phyloP scores from a whole-genome alignment of 2,329 filamentous ascomycete species.

The Penicillium brasilianum region DNA sequence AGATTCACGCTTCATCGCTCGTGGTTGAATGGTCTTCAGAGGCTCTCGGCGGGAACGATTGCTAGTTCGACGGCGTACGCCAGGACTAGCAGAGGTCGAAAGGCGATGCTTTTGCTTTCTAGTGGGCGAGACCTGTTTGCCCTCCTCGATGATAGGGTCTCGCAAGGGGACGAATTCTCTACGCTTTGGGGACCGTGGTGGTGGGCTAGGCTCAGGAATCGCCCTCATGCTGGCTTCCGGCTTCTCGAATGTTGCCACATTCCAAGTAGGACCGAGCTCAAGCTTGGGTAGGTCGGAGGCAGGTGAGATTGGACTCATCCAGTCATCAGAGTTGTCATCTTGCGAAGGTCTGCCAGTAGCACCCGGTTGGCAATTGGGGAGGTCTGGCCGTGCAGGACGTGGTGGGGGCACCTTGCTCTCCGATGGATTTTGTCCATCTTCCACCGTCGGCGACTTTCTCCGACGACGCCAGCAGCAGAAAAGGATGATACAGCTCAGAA shows the following conservation, averaged over 20 bases:
- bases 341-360: conserved; percentile 26
- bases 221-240: conserved; percentile 23
- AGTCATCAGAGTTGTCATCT: conserved; percentile 30
- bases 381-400: conserved; percentile 28
- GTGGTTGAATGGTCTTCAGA: conserved; percentile 42
- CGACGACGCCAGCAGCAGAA: conserved; percentile 44
- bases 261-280: conserved; percentile 42
- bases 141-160: conserved; percentile 28
- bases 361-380: conserved; percentile 34
- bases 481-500: conserved; percentile 36
- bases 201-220: conserved; percentile 32
- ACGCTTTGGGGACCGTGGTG: conserved; percentile 38
- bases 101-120: conserved; percentile 36
- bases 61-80: conserved; percentile 36
- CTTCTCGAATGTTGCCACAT: conserved; percentile 34
- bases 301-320: conserved; percentile 30
- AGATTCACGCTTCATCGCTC: conserved; percentile 44
- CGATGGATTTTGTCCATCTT: conserved; percentile 28
- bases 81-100: conserved; percentile 37
- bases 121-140: conserved; percentile 25
- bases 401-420: conserved; percentile 31
- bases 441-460: conserved; percentile 30
- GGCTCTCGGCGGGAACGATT: conserved; percentile 43
- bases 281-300: conserved; percentile 41
- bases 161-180: conserved; percentile 36